Conservation (phyloP, 1,284 basidiomycete species). For the Ganoderma boninense region DNA sequence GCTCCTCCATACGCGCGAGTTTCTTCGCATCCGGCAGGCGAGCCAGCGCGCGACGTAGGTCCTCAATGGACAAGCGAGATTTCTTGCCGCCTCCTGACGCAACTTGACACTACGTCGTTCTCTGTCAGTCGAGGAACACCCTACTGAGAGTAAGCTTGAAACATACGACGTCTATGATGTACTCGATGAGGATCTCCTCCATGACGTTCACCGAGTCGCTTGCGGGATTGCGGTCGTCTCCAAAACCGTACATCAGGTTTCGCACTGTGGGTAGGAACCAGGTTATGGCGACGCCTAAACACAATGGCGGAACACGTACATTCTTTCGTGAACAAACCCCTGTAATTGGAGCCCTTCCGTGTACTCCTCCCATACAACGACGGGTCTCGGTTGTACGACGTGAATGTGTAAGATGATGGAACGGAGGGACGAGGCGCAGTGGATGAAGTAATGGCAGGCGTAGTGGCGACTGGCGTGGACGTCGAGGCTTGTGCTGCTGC, state of each 20-base stretch:
- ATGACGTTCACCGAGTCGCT: conserved; percentile 90
- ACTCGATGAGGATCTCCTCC: conserved; percentile 94
- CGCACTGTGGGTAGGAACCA: conserved; percentile 60
- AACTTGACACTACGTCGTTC: conserved; percentile 46
- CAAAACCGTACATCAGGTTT: conserved; percentile 95
- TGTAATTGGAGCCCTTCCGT: conserved; percentile 69
- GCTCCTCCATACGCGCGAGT: conserved; percentile 87
- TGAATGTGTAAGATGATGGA: conserved; percentile 50
- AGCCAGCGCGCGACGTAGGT: conserved; percentile 78
- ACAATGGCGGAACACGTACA: conserved; percentile 52
- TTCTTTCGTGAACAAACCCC: conserved; percentile 82
- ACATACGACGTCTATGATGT: conserved; percentile 88
- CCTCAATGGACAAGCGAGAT: conserved; percentile 81
- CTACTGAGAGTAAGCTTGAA: conserved; percentile 20
- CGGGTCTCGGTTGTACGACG: conserved; percentile 63
- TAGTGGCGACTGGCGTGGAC: conserved; percentile 34
- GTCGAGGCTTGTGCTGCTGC: conserved; percentile 30
- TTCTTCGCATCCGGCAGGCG: conserved; percentile 86
- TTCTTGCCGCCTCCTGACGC: conserved; percentile 75
- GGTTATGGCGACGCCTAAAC: conserved; percentile 13
- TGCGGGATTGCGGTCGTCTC: conserved; percentile 88
- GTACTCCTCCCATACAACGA: conserved; percentile 49
- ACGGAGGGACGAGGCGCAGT: conserved; percentile 28
- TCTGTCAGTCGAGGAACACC: background rate
- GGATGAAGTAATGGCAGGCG: conserved; percentile 26